Conservation (phyloP, 257 asterid species). For the Phtheirospermum japonicum region DNA sequence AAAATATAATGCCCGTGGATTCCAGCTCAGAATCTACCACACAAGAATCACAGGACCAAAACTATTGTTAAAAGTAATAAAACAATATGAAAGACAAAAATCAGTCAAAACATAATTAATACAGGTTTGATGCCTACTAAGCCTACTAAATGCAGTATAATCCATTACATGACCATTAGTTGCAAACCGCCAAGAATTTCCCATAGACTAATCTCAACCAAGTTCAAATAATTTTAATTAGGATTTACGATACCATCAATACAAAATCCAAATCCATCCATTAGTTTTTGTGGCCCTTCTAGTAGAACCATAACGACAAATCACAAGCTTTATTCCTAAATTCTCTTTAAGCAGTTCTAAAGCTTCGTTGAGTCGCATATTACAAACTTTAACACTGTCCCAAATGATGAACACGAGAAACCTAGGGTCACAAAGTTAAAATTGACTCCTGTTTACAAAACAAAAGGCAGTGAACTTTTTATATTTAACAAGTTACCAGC, state of each 20-base stretch:
- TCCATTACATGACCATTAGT: not conserved
- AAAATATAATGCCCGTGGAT: constrained; percentile 77
- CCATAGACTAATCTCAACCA: constrained; percentile 20
- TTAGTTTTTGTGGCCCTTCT: constrained; percentile 1
- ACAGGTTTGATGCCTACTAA: not conserved
- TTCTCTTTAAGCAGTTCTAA: not conserved
- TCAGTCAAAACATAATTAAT: constrained; percentile 17
- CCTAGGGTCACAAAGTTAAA: not conserved
- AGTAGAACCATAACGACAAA: not conserved
- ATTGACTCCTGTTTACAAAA: too few species aligned
- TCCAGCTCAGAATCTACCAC: constrained; percentile 83
- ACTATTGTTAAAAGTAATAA: not conserved
- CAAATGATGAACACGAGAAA: not conserved
- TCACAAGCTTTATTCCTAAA: not conserved
- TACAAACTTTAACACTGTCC: not conserved
- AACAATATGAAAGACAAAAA: constrained; percentile 1
- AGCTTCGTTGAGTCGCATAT: not conserved
- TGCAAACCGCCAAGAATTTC: not conserved
- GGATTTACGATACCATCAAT: constrained; percentile 5
- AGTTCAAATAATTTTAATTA: not conserved
- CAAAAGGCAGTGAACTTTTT: too few species aligned
- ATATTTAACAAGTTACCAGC: not conserved
- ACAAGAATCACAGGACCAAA: constrained; percentile 23
- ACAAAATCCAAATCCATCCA: constrained; percentile 6
- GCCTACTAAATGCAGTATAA: not conserved